phyloP scores from a whole-genome alignment of 257 asterid genomes.

The Penstemon eatonii region DNA sequence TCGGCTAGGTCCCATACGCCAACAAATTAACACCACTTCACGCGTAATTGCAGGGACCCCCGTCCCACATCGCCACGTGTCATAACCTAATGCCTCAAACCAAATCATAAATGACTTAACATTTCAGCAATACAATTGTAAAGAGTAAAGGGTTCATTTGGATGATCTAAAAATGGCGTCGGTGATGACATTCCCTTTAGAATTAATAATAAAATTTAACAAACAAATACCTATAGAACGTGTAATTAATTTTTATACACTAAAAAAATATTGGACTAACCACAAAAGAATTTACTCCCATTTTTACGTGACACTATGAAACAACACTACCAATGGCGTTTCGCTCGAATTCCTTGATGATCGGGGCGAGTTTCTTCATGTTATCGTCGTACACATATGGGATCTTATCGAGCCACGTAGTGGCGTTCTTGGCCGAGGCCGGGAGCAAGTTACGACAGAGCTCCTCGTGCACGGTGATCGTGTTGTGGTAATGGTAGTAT shows the following conservation, averaged over 20 bases:
- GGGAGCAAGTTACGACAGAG: constrained; percentile 54
- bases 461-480: constrained; percentile 62
- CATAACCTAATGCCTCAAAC: too few species aligned
- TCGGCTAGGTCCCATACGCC: too few species aligned
- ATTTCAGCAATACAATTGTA: too few species aligned
- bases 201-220: too few species aligned
- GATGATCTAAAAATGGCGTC: too few species aligned
- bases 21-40: too few species aligned
- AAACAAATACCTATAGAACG: too few species aligned
- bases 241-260: constrained; percentile 23
- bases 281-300: not conserved
- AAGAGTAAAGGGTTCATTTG: too few species aligned
- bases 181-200: too few species aligned
- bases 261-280: constrained; percentile 10
- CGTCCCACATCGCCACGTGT: too few species aligned
- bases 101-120: too few species aligned
- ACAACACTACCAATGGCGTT: constrained; percentile 37
- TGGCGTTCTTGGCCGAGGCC: constrained; percentile 34
- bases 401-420: constrained; percentile 56
- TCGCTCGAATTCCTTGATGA: constrained; percentile 54
- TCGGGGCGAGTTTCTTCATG: constrained; percentile 51
- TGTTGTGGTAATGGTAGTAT: constrained; percentile 60
- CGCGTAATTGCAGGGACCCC: too few species aligned
- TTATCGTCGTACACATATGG: constrained; percentile 58
- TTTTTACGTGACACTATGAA: not conserved